Conservation (phyloP, 2,329 filamentous ascomycete species). For the Fusarium sp. region DNA sequence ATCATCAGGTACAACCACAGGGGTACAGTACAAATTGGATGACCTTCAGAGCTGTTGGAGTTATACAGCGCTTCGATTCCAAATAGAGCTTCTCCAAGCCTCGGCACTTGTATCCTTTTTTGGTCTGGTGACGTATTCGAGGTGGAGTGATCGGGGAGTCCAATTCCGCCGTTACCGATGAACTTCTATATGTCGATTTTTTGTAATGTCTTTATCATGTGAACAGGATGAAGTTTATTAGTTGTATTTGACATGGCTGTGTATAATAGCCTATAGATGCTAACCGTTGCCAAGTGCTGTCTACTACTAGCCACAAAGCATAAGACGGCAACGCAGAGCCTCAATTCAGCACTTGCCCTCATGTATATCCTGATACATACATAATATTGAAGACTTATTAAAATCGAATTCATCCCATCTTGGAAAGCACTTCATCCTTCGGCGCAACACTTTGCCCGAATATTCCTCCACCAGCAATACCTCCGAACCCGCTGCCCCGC, state of each 20-base stretch:
- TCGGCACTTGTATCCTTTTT: constrained; percentile 39
- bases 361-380: not conserved
- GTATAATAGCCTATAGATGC: too few species aligned
- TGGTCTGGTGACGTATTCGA: constrained; percentile 38
- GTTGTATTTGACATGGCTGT: not conserved
- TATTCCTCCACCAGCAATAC: constrained; percentile 24
- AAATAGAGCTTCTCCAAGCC: constrained; percentile 29
- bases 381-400: not conserved
- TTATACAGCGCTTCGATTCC: not conserved
- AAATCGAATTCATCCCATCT: constrained; percentile 3
- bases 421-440: constrained; percentile 16
- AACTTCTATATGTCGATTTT: not conserved
- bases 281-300: too few species aligned
- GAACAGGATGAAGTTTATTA: not conserved
- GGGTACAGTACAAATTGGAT: not conserved
- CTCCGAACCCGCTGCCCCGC: constrained; percentile 29
- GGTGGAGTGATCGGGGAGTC: constrained; percentile 34
- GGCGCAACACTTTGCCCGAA: constrained; percentile 17
- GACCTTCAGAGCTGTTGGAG: not conserved
- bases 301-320: not conserved
- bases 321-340: not conserved
- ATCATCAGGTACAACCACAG: not conserved
- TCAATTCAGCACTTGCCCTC: not conserved
- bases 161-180: constrained; percentile 40
- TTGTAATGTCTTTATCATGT: not conserved